Conservation (phyloP, 179 eudicot species). For the Heliamphora pulchella region DNA sequence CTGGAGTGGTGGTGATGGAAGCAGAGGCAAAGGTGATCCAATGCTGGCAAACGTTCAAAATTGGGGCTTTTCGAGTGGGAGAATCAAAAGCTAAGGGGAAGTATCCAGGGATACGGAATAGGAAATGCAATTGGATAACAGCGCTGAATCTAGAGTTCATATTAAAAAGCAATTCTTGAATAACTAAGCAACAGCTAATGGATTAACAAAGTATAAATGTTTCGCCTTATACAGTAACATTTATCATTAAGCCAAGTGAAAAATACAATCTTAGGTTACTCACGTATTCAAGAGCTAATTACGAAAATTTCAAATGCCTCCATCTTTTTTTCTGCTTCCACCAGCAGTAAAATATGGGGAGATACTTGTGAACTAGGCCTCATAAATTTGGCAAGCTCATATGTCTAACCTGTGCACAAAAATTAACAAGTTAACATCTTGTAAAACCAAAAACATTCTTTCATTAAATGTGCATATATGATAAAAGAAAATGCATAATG, state of each 20-base stretch:
- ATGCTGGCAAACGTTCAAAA: slow-evolving; percentile 3
- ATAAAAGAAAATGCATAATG: neutral
- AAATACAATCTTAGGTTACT: too few relatives aligned
- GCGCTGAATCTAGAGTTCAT: slow-evolving; percentile 3
- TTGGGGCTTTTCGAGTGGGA: slow-evolving; percentile 7
- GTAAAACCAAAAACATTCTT: neutral
- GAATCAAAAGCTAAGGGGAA: slow-evolving; percentile 4
- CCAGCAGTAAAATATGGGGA: too few relatives aligned
- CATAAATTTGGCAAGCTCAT: neutral
- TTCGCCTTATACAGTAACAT: too few relatives aligned
- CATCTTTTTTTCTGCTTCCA: too few relatives aligned
- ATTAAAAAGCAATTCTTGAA: neutral
- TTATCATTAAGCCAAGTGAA: too few relatives aligned
- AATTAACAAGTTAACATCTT: neutral
- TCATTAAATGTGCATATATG: neutral
- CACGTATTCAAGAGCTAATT: too few relatives aligned
- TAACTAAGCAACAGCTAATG: too few relatives aligned
- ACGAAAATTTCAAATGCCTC: too few relatives aligned
- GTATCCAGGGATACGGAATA: neutral
- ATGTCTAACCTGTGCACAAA: slow-evolving; percentile 1
- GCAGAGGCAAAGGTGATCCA: slow-evolving; percentile 13
- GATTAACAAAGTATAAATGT: too few relatives aligned
- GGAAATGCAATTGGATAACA: neutral
- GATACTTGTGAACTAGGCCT: neutral
- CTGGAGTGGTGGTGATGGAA: neutral